Evolutionary conservation across 352 stramenopile species (phyloP), one percentile per base, ranked within the genome.

Genomic region (Phytophthora tubulina): DNA sequence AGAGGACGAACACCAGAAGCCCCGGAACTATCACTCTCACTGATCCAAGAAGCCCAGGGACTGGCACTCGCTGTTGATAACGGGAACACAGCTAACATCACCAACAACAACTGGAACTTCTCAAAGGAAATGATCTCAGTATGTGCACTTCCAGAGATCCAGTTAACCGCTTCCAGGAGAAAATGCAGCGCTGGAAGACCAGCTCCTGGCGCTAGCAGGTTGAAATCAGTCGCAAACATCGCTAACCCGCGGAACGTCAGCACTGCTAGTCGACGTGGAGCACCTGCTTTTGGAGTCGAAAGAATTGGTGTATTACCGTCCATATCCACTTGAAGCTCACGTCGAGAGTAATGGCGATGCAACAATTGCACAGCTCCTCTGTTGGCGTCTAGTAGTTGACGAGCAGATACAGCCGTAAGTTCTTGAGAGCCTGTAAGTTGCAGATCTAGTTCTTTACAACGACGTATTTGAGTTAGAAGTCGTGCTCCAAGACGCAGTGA

Each of bases 81-180:
- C 27, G 69, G 70, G 4, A 81, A 45, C 10, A 63, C 60, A 8
- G 81, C 77, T 8, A 89, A 33, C 36, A 83, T 73, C 15, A 74
- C 71, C 10, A 89, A 60, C 2, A 87, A 30, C 45, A 86, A 63
- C 53, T 87, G 77, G 62, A 91, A 90, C 62, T 91, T 91, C 55
- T 91, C 81, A 30, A 89, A 90, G 27, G 84, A 90, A 49, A 91
- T 81, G 50, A 91, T 72, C 36, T 89, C 81, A 0, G 84, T 90
- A 63, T 90, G 83, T 1, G 84, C 75, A 54, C 81, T 82, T 32
- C 81, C 84, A n/a, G 74, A 85, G 49, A 90, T 90, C 84, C 84
- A 91, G 49, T 91, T 88, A 39, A 88, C 64, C 6, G 84, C 80
- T 44, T 91, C 84, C 55, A 86, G 82, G 3, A 91, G 60, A 21